These are phyloP conservation scores for Candida caryicola DNA, from an alignment of 805 yeast species.

Conservation along the genomic window DNA sequence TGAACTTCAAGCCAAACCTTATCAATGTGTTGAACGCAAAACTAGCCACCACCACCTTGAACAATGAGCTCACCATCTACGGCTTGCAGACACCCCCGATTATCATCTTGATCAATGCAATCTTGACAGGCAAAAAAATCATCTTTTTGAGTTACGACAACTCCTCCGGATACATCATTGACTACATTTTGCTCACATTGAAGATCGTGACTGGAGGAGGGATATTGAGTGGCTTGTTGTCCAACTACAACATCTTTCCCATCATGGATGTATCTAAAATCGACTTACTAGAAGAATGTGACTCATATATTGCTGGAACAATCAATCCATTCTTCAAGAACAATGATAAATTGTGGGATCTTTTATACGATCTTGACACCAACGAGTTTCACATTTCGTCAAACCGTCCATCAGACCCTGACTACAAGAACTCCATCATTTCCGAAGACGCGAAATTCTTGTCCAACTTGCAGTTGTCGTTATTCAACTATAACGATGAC, in stretches of 20 bases:
- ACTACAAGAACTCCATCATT: conserved; percentile 35
- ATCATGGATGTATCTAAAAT: conserved; percentile 60
- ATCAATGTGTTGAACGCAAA: conserved; percentile 34
- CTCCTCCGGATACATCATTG: conserved; percentile 41
- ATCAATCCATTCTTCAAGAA: conserved; percentile 63
- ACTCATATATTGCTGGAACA: conserved; percentile 58
- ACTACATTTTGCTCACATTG: conserved; percentile 36
- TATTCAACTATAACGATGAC: conserved; percentile 46
- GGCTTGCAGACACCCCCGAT: conserved; percentile 52
- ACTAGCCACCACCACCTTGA: conserved; percentile 30
- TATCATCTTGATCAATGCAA: conserved; percentile 33
- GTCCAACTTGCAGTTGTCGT: conserved; percentile 39
- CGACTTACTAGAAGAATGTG: conserved; percentile 43
- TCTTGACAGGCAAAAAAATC: conserved; percentile 39
- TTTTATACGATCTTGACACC: conserved; percentile 57
- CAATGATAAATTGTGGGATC: conserved; percentile 55
- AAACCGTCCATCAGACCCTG: conserved; percentile 13
- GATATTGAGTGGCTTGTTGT: conserved; percentile 38
- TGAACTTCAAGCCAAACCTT: conserved; percentile 38
- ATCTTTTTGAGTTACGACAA: conserved; percentile 40
- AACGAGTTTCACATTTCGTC: conserved; percentile 38
- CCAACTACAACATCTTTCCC: conserved; percentile 49
- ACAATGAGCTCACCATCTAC: conserved; percentile 50
- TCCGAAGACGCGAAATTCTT: conserved; percentile 45
- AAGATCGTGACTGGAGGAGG: conserved; percentile 44